phyloP scores from a whole-genome alignment of 2,329 filamentous ascomycete species.

The Escovopsis sp. region DNA sequence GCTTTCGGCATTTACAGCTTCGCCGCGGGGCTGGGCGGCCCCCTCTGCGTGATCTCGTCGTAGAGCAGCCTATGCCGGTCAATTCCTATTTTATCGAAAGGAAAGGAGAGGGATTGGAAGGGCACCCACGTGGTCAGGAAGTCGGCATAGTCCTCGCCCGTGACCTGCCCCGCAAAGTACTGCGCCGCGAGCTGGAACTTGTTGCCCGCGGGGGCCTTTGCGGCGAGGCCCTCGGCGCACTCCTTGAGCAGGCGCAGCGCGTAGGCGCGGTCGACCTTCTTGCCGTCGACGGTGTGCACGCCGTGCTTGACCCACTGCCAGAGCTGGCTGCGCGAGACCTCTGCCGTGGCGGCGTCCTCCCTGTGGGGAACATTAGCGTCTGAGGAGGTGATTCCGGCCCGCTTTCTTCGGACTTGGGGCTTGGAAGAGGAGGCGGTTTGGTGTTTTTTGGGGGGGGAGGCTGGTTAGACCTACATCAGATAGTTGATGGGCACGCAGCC shows the following conservation, averaged over 20 bases:
- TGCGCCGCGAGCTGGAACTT: conserved; percentile 83
- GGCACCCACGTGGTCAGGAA: conserved; percentile 67
- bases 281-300: conserved; percentile 68
- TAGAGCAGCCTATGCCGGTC: conserved; percentile 53
- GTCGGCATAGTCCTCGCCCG: conserved; percentile 93
- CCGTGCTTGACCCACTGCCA: conserved; percentile 85
- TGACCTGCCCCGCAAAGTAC: conserved; percentile 87
- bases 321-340: conserved; percentile 85
- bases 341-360: conserved; percentile 93
- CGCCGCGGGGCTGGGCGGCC: conserved; percentile 43
- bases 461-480: conserved; percentile 50
- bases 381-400: no score
- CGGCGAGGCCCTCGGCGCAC: conserved; percentile 59
- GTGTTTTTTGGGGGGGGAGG: not conserved
- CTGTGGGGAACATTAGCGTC: conserved; percentile 16
- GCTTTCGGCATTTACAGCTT: conserved; percentile 34
- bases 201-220: conserved; percentile 71
- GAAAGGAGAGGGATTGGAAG: not conserved
- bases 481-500: conserved; percentile 97
- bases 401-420: no score
- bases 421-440: not conserved
- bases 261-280: conserved; percentile 86
- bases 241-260: conserved; percentile 76
- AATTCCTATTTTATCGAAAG: not conserved
- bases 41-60: conserved; percentile 70